These are phyloP conservation scores for Talaromyces adpressus DNA, from an alignment of 495 filamentous ascomycete genomes.

Conservation along the genomic window DNA sequence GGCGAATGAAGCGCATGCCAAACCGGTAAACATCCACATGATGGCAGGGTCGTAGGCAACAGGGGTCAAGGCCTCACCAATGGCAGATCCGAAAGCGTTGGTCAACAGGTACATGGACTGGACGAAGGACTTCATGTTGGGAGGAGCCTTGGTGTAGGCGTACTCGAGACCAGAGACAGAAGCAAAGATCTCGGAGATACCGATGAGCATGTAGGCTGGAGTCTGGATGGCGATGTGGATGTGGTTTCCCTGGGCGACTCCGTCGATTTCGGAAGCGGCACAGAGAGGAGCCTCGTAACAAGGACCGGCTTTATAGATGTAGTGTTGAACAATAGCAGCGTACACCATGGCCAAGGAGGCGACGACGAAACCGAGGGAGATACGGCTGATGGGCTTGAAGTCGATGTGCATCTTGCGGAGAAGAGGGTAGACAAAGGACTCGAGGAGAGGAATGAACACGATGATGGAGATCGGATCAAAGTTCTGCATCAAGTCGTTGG, in stretches of 20 bases:
- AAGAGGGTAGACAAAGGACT: slow-evolving; percentile 54
- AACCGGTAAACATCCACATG: slow-evolving; percentile 58
- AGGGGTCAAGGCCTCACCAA: slow-evolving; percentile 64
- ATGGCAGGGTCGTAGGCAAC: slow-evolving; percentile 65
- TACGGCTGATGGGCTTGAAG: slow-evolving; percentile 59
- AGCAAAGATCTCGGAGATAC: slow-evolving; percentile 67
- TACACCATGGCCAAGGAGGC: slow-evolving; percentile 49
- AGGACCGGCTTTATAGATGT: slow-evolving; percentile 49
- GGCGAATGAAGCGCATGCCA: slow-evolving; percentile 43
- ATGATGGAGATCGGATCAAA: slow-evolving; percentile 66
- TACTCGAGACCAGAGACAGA: slow-evolving; percentile 67
- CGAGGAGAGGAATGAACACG: slow-evolving; percentile 54
- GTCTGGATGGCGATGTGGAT: slow-evolving; percentile 65
- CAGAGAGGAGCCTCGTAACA: slow-evolving; percentile 37
- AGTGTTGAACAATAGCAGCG: slow-evolving; percentile 56
- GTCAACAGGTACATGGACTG: slow-evolving; percentile 67
- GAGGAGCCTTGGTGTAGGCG: slow-evolving; percentile 78
- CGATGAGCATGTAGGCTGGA: slow-evolving; percentile 63
- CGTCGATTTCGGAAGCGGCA: slow-evolving; percentile 23
- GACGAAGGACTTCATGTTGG: slow-evolving; percentile 76
- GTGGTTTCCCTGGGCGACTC: slow-evolving; percentile 30
- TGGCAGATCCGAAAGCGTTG: slow-evolving; percentile 62
- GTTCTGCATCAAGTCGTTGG: slow-evolving; percentile 64
- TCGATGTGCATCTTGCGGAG: slow-evolving; percentile 47
- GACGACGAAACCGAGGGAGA: slow-evolving; percentile 57